Conservation (phyloP, 768 basidiomycete genomes). For the Cystofilobasidium bisporidii region DNA sequence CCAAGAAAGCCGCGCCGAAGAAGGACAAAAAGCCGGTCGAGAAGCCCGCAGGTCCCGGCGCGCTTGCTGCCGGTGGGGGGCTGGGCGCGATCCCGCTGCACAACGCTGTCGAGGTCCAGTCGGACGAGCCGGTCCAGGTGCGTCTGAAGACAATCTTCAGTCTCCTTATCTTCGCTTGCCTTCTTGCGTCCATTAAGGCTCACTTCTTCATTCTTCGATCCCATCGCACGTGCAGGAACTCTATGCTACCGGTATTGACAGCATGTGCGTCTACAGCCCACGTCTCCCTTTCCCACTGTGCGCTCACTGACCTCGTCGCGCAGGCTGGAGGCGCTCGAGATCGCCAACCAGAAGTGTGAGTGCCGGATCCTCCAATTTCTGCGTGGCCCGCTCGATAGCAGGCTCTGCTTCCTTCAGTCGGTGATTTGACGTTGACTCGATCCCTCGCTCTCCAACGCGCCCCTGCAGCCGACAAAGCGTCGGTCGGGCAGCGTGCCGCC, state of each 20-base stretch:
- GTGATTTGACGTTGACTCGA: too few relatives aligned
- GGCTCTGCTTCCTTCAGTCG: background rate
- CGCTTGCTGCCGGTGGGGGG: constrained; percentile 60
- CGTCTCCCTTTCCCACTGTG: background rate
- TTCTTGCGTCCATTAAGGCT: too few relatives aligned
- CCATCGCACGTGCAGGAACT: constrained; percentile 46
- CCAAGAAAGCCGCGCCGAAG: constrained; percentile 6
- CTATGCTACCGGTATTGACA: constrained; percentile 74
- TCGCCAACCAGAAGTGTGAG: constrained; percentile 79
- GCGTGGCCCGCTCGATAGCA: background rate
- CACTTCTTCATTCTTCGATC: too few relatives aligned
- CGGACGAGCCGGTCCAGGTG: constrained; percentile 43
- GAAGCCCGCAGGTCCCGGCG: constrained; percentile 73
- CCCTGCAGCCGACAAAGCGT: constrained; percentile 19
- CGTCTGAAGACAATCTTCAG: too few relatives aligned
- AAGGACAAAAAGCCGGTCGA: constrained; percentile 32
- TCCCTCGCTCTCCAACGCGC: too few relatives aligned
- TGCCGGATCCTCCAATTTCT: constrained; percentile 58
- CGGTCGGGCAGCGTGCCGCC: constrained; percentile 19
- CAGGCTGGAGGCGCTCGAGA: constrained; percentile 74
- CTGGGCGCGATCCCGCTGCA: constrained; percentile 34
- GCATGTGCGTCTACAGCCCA: constrained; percentile 1
- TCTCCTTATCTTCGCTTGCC: too few relatives aligned
- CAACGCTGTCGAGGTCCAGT: constrained; percentile 26
- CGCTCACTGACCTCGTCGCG: constrained; percentile 40